phyloP scores from a whole-genome alignment of 1,284 basidiomycete genomes.

The Tilletiopsis washingtonensis region DNA sequence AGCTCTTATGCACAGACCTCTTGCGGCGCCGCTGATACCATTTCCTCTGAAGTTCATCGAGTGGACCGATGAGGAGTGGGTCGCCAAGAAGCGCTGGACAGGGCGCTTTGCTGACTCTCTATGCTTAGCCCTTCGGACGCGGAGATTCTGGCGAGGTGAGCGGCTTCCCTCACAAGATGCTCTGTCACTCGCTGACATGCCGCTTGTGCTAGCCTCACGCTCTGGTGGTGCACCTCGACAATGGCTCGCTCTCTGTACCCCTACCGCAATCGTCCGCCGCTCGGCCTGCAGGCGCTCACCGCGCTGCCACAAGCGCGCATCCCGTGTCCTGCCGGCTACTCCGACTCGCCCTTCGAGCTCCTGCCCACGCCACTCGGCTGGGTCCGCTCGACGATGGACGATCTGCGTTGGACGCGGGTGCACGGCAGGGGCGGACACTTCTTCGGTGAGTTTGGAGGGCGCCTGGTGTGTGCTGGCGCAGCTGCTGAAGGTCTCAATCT shows the following conservation, averaged over 20 bases:
- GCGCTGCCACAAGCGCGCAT: constrained; percentile 28
- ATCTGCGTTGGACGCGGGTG: constrained; percentile 45
- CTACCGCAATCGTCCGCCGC: constrained; percentile 47
- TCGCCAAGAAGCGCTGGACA: constrained; percentile 45
- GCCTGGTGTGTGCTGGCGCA: neutral
- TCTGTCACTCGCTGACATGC: too few species aligned
- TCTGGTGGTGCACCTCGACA: constrained; percentile 50
- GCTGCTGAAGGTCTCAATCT: constrained; percentile 4
- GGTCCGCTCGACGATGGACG: constrained; percentile 40
- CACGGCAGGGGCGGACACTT: constrained; percentile 44
- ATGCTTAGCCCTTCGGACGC: constrained; percentile 29
- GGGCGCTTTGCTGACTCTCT: constrained; percentile 50
- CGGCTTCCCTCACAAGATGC: too few species aligned
- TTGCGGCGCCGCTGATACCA: too few species aligned
- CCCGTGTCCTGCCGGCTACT: constrained; percentile 48
- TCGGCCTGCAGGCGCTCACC: constrained; percentile 5
- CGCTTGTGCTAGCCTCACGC: constrained; percentile 47
- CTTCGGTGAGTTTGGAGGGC: constrained; percentile 2
- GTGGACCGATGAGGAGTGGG: constrained; percentile 47
- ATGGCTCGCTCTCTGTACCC: constrained; percentile 50
- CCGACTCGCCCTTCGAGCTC: constrained; percentile 48
- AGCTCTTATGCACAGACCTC: too few species aligned
- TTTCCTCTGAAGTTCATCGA: constrained; percentile 48
- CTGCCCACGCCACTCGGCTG: constrained; percentile 45
- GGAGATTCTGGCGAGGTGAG: neutral